Evolutionary conservation across 2,329 filamentous ascomycete species (phyloP), one percentile per base, ranked within the genome.

Genomic region (Colletotrichum viniferum): DNA sequence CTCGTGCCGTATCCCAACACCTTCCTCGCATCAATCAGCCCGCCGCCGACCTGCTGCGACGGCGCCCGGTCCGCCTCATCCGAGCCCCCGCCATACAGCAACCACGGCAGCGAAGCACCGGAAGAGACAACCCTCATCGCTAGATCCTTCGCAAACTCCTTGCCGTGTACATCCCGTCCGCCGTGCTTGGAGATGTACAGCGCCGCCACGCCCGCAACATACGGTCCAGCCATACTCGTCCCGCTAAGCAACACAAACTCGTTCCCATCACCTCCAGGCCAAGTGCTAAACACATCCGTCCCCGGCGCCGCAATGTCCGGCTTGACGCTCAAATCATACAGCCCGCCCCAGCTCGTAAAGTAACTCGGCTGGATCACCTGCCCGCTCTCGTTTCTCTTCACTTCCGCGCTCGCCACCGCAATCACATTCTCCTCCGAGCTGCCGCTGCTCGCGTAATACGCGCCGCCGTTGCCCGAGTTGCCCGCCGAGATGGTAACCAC

Each of bases 191-290:
- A 79, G 66, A 85, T 80, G 63, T 83, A 85, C 30, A 85, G 78
- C 32, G 83, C 84, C 9, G 83, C 83, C 38, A 85, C 81, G 26
- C 86, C 87, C 18, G 87, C 87, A 14, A 87, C 81, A 69, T 87
- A 87, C 4, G 87, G 87, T 38, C 83, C 84, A 8, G 87, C 86
- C 88, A 89, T 89, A 3, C 86, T 88, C 2, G 88, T 89, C 36
- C 88, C 88, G 64, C 83, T 86, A 30, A 86, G 80, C 9, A 89
- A 81, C 12, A 82, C 83, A 62, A 81, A 81, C 79, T 13, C 84
- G 83, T 72, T 84, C 18, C 66, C 43, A 13, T 62, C 62, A 7
- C 16, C 71, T 0, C 74, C 74, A 10, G 24, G 28, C 70, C 71
- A 88, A 2, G 87, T 88, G 18, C 85, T 86, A 38, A 87, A 82